Evolutionary conservation across 208 protist species (phyloP).

Genomic region (Wallacemonas sp.): DNA sequence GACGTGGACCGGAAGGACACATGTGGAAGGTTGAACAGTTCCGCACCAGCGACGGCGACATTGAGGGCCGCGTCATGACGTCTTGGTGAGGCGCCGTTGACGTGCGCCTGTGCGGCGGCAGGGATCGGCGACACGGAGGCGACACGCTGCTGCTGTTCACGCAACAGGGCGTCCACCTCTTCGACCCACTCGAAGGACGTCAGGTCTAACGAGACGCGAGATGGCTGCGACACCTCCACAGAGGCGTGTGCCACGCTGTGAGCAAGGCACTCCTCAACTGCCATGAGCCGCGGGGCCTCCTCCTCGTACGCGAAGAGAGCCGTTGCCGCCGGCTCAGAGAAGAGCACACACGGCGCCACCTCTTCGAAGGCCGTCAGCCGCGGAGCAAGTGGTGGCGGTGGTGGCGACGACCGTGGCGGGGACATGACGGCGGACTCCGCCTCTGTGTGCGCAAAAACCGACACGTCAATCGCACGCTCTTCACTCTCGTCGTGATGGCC

Average conservation of each 20-base stretch:
- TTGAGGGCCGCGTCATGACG: neutral
- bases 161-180: constrained; percentile 35
- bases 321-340: neutral
- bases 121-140: constrained; percentile 26
- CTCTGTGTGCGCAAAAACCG: too few species aligned
- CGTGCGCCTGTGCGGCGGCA: constrained; percentile 19
- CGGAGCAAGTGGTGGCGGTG: neutral
- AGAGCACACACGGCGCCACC: neutral
- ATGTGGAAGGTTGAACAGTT: constrained; percentile 1
- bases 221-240: neutral
- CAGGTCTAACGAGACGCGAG: constrained; percentile 25
- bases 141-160: constrained; percentile 45
- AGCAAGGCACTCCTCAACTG: neutral
- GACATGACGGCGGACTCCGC: too few species aligned
- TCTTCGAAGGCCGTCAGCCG: neutral
- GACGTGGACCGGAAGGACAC: constrained; percentile 2
- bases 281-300: neutral
- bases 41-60: neutral
- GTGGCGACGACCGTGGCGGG: too few species aligned
- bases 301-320: neutral
- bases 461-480: too few species aligned
- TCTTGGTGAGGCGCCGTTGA: neutral
- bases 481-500: too few species aligned
- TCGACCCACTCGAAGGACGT: constrained; percentile 55
- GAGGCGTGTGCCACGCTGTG: too few species aligned